Base-by-base conservation (phyloP, 176 grass and related monocot genomes). In the Aechmea fasciata region DNA sequence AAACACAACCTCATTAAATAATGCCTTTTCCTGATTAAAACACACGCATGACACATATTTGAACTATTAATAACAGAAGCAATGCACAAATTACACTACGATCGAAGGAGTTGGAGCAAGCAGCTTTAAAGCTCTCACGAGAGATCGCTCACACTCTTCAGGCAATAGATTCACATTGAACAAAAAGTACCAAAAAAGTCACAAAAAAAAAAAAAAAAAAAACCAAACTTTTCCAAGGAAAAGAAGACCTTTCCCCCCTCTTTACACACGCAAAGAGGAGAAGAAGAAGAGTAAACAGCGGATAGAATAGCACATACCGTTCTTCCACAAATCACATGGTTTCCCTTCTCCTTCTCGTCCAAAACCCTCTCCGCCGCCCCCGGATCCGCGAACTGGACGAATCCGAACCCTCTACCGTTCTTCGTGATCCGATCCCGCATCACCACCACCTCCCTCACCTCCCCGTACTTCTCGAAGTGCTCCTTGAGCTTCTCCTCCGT, bases 391-490 rank as follows among this genome's bases (percentile, higher is more conserved):
- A 81, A 81, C 57, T 77, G 69, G 3, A 85, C 69, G 65, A 85
- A 81, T 11, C 69, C 83, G 64, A 68, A 81, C 11, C 73, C 41
- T 13, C 73, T 70, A 2, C 64, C 73, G 11, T 14, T 47, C 11
- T 54, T 66, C 29, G 57, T 81, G 49, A 63, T 8, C 19, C 73
- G 12, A 62, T 85, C 29, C 41, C 20, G 72, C 9, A 79, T 66
- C 15, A 69, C 74, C 73, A 49, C 70, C 19, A 77, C 71, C 49
- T 69, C 55, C n/a, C 51, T 28, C 65, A 85, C 73, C 3, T 85
- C 78, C 18, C 83, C 83, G 29, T 81, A 85, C 64, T 24, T 67
- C 9, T 20, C 1, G 50, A 85, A 85, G 69, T 85, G 24, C 64
- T 20, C 6, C 55, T 48, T 33, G 20, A 85, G 69, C 3, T 67